Percentiles rank a stretch among this genome's conserved stretches.
Conservation (phyloP, 345 rosid species). For the Eucalyptus albens region DNA sequence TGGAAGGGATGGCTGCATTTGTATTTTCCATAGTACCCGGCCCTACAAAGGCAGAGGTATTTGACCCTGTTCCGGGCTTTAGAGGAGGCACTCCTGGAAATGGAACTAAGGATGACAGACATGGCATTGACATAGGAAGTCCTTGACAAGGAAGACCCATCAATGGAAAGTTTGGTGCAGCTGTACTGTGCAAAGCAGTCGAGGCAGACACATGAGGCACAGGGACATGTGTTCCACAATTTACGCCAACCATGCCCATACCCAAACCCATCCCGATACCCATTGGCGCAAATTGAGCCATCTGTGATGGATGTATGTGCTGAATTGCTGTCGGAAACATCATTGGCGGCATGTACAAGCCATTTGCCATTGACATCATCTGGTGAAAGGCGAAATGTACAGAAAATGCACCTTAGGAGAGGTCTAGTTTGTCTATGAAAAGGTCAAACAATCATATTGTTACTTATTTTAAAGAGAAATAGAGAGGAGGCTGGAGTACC, state of each 20-base stretch:
- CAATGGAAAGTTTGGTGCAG: slow-evolving; percentile 30
- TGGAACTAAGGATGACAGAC: slow-evolving; percentile 15
- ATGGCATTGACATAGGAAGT: slow-evolving; percentile 28
- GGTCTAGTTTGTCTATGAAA: not conserved
- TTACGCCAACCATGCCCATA: slow-evolving; percentile 47
- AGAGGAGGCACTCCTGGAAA: slow-evolving; percentile 18
- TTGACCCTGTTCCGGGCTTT: slow-evolving; percentile 15
- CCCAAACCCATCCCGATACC: slow-evolving; percentile 62
- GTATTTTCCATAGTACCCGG: slow-evolving; percentile 18
- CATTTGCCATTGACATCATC: slow-evolving; percentile 85
- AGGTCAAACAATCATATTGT: not conserved
- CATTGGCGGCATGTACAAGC: slow-evolving; percentile 69
- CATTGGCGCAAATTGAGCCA: slow-evolving; percentile 34
- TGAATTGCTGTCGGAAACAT: slow-evolving; percentile 44
- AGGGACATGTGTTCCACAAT: slow-evolving; percentile 43
- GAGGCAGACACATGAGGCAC: slow-evolving; percentile 12
- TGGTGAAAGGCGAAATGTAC: slow-evolving; percentile 6
- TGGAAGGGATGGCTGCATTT: slow-evolving; percentile 13
- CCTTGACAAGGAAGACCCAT: slow-evolving; percentile 36
- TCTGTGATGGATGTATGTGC: slow-evolving; percentile 39
- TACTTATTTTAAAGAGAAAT: not conserved
- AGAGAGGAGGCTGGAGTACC: slow-evolving; percentile 10
- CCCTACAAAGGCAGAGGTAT: not conserved
- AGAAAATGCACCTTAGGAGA: not conserved
- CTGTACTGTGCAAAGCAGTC: slow-evolving; percentile 1